Evolutionary conservation across 148 eudicot species (phyloP).

Genomic region (Rhododendron henanense): DNA sequence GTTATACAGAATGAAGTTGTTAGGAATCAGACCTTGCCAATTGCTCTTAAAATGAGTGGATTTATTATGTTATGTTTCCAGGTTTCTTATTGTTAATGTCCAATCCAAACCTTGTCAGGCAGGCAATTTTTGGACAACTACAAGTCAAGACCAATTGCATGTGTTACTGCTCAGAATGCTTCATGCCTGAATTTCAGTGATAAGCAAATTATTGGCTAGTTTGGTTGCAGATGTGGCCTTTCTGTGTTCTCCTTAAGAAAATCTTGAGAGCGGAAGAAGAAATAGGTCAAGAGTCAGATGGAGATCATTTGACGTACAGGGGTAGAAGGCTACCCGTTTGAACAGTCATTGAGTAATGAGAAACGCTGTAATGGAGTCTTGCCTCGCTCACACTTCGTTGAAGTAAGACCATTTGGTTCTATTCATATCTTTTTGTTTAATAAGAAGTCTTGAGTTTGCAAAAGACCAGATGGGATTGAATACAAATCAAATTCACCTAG

Average conservation of each 20-base stretch:
- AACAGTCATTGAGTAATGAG: slow-evolving; percentile 24
- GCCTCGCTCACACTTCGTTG: slow-evolving; percentile 48
- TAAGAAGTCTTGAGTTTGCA: no score
- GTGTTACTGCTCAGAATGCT: no score
- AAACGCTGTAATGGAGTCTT: slow-evolving; percentile 25
- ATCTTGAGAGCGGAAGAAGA: slow-evolving; percentile 56
- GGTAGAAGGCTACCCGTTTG: slow-evolving; percentile 33
- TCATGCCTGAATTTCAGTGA: background rate
- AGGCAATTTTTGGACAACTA: background rate
- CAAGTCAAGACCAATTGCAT: background rate
- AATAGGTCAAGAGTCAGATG: slow-evolving; percentile 27
- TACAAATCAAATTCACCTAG: no score
- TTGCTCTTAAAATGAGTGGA: background rate
- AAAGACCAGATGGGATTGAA: no score
- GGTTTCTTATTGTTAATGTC: background rate
- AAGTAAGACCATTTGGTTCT: slow-evolving; percentile 38
- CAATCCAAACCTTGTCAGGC: background rate
- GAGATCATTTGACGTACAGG: slow-evolving; percentile 23
- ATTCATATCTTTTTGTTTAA: background rate
- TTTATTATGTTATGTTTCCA: background rate
- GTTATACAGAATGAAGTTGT: background rate
- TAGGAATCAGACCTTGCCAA: background rate
- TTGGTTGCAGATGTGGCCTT: slow-evolving; percentile 59
- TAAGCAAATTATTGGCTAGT: background rate
- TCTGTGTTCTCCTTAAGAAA: slow-evolving; percentile 57